phyloP scores from a whole-genome alignment of 805 yeast genomes.

The Ogataea nitratoaversa region DNA sequence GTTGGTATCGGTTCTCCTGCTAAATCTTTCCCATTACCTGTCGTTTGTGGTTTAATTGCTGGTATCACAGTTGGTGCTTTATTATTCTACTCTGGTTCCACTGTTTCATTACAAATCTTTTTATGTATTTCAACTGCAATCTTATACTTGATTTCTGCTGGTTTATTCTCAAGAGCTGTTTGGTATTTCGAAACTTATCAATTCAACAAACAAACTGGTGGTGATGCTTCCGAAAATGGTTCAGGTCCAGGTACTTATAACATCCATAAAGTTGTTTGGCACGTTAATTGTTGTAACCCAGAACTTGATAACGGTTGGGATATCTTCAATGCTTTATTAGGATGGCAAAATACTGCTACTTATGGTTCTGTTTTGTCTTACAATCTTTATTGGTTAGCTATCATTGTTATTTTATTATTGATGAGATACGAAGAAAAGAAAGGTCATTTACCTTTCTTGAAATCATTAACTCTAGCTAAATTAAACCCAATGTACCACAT shows the following conservation, averaged over 20 bases:
- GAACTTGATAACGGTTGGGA: constrained; percentile 94
- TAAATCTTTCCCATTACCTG: constrained; percentile 87
- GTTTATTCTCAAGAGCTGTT: constrained; percentile 87
- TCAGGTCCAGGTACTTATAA: constrained; percentile 95
- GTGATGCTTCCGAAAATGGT: constrained; percentile 92
- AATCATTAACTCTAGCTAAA: constrained; percentile 42
- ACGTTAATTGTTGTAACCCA: constrained; percentile 96
- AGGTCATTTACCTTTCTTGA: constrained; percentile 74
- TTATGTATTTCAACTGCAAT: constrained; percentile 84
- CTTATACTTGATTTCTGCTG: constrained; percentile 85
- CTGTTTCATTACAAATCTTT: constrained; percentile 80
- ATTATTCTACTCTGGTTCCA: constrained; percentile 78
- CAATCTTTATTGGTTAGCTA: constrained; percentile 79
- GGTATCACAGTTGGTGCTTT: constrained; percentile 69
- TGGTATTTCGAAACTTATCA: constrained; percentile 80
- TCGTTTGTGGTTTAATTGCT: constrained; percentile 75
- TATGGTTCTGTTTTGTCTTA: constrained; percentile 87
- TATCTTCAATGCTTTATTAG: constrained; percentile 87
- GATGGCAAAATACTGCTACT: constrained; percentile 97
- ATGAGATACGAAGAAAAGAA: constrained; percentile 80
- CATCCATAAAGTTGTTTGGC: constrained; percentile 79
- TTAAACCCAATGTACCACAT: constrained; percentile 72
- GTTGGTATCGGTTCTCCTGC: constrained; percentile 62
- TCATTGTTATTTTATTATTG: constrained; percentile 50
- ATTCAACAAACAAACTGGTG: constrained; percentile 71